A percentile compares a stretch with the other conserved stretches of the same genome.
phyloP scores from a whole-genome alignment of 2,329 filamentous ascomycete genomes.

The Celoporthe dispersa region DNA sequence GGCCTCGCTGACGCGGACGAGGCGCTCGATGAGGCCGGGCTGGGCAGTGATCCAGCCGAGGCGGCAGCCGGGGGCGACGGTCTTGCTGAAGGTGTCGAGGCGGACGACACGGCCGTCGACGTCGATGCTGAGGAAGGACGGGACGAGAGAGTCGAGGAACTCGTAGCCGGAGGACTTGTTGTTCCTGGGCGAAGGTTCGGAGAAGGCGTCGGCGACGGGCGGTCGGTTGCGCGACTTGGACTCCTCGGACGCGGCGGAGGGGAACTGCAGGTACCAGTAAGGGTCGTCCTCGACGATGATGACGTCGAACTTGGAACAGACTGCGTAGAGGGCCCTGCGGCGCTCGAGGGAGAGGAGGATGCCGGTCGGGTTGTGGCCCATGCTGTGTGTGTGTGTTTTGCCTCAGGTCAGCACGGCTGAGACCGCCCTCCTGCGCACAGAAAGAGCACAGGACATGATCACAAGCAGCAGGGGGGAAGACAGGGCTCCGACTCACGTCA shows the following conservation, averaged over 20 bases:
- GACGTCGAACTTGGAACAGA: slow-evolving; percentile 84
- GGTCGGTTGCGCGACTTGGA: slow-evolving; percentile 51
- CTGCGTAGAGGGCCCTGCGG: slow-evolving; percentile 75
- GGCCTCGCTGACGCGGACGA: slow-evolving; percentile 75
- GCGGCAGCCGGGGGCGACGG: slow-evolving; percentile 85
- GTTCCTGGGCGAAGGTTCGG: slow-evolving; percentile 38
- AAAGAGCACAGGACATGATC: not conserved
- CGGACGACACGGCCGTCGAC: slow-evolving; percentile 85
- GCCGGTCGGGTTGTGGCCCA: slow-evolving; percentile 88
- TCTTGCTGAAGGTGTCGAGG: slow-evolving; percentile 94
- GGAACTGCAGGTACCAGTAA: slow-evolving; percentile 94
- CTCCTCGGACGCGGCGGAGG: slow-evolving; percentile 63
- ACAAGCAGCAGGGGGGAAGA: not conserved
- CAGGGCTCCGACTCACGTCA: slow-evolving; percentile 66
- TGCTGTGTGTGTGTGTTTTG: slow-evolving; percentile 36
- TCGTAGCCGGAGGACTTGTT: slow-evolving; percentile 63
- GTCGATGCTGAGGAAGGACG: slow-evolving; percentile 82
- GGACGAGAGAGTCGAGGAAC: slow-evolving; percentile 82
- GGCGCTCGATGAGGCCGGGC: slow-evolving; percentile 74
- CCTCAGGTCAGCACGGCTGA: not conserved
- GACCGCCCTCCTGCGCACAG: not conserved
- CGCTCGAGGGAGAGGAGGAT: slow-evolving; percentile 74
- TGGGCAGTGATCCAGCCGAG: slow-evolving; percentile 91
- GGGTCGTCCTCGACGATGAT: slow-evolving; percentile 94
- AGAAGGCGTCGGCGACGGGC: slow-evolving; percentile 36